These are phyloP conservation scores for Leishmania lainsoni DNA, from an alignment of 208 protist species.

Conservation along the genomic window DNA sequence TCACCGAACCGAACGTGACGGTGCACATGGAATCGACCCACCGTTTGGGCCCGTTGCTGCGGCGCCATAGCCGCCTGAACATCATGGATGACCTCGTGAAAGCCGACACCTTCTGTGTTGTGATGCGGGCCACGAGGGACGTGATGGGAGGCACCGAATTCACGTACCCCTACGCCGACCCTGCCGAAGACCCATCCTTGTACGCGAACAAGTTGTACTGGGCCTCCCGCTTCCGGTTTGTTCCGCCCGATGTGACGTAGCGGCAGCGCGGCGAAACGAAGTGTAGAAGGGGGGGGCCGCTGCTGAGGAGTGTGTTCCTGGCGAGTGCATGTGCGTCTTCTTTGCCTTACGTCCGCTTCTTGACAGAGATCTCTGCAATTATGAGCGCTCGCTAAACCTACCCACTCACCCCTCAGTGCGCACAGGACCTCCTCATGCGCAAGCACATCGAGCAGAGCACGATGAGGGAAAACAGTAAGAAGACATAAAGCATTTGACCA, in stretches of 20 bases:
- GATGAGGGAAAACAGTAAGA: neutral
- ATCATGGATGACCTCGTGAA: constrained; percentile 26
- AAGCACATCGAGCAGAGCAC: neutral
- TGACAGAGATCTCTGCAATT: too few species aligned
- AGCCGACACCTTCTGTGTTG: constrained; percentile 46
- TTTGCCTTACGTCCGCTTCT: too few species aligned
- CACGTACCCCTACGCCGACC: constrained; percentile 64
- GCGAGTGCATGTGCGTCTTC: neutral
- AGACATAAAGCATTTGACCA: neutral
- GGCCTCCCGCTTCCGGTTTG: constrained; percentile 71
- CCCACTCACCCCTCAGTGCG: neutral
- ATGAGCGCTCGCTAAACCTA: neutral
- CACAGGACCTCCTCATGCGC: neutral
- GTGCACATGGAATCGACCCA: constrained; percentile 38
- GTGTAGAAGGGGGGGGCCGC: neutral
- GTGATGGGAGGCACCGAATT: constrained; percentile 51
- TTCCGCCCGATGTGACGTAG: constrained; percentile 18
- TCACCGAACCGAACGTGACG: constrained; percentile 43
- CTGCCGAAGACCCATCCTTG: constrained; percentile 34
- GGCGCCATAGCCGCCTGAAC: constrained; percentile 26
- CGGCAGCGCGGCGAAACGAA: neutral
- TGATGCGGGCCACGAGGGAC: constrained; percentile 39
- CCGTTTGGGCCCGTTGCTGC: constrained; percentile 13
- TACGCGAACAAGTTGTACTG: constrained; percentile 61
- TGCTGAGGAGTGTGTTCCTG: neutral